Evolutionary conservation across 768 basidiomycete genomes (phyloP).

Genomic region (Auriculariales sp.): DNA sequence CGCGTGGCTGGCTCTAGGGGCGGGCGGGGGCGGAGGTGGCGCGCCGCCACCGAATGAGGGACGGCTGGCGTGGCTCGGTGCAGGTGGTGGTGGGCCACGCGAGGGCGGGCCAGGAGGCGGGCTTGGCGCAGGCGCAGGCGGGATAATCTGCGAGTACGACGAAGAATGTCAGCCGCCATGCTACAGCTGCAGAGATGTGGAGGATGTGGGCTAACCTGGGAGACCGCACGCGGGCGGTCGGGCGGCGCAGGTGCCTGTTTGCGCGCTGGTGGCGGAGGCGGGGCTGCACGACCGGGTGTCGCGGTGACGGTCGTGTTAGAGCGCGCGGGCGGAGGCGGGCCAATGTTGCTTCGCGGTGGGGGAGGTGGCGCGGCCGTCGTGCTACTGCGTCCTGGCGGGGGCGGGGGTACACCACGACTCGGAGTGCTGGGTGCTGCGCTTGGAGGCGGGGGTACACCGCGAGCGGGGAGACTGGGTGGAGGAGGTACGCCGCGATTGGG

Average conservation of each 20-base stretch:
- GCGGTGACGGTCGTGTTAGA: conserved; percentile 11
- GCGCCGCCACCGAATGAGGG: conserved; percentile 10
- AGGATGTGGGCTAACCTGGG: conserved; percentile 16
- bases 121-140: conserved; percentile 15
- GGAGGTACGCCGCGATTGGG: conserved; percentile 3
- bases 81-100: conserved; percentile 12
- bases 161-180: no score
- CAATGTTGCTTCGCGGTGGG: no score
- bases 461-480: conserved; percentile 1
- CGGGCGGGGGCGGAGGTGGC: conserved; percentile 13
- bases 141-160: conserved; percentile 10
- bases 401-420: conserved; percentile 13
- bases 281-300: conserved; percentile 10
- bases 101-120: conserved; percentile 3
- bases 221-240: conserved; percentile 15
- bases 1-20: conserved; percentile 10
- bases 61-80: no score
- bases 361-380: conserved; percentile 15
- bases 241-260: conserved; percentile 15
- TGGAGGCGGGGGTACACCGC: conserved; percentile 6
- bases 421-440: conserved; percentile 1
- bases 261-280: conserved; percentile 9
- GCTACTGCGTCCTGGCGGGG: conserved; percentile 17
- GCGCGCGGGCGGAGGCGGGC: conserved; percentile 2
- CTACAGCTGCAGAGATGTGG: conserved; percentile 9